Conservation (phyloP, 805 yeast species). For the Saccharomycopsis sp. region DNA sequence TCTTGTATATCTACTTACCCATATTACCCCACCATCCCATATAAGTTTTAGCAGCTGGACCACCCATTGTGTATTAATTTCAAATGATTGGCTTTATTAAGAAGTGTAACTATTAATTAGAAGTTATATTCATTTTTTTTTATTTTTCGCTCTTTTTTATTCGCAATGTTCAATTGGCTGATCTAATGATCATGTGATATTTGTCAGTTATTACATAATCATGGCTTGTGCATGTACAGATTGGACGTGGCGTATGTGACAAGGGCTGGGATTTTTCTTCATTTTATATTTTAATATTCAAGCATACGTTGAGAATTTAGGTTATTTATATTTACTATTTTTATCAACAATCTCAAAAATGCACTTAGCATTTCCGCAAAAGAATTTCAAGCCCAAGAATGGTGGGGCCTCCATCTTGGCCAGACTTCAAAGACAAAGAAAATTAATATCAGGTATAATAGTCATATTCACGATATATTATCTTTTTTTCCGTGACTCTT, state of each 20-base stretch:
- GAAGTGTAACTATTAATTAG: background rate
- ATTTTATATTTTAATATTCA: too few species aligned
- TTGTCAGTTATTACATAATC: too few species aligned
- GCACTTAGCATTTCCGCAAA: slow-evolving; percentile 22
- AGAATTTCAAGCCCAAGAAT: slow-evolving; percentile 18
- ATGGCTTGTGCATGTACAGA: too few species aligned
- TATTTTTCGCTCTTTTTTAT: too few species aligned
- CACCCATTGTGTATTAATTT: slow-evolving; percentile 45
- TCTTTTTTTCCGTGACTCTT: slow-evolving; percentile 10
- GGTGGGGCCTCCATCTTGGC: slow-evolving; percentile 9
- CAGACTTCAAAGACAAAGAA: slow-evolving; percentile 14
- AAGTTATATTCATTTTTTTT: too few species aligned
- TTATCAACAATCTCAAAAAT: slow-evolving; percentile 6
- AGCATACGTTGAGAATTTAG: too few species aligned
- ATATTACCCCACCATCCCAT: slow-evolving; percentile 98
- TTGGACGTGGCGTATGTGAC: too few species aligned
- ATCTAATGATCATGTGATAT: background rate
- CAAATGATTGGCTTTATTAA: background rate
- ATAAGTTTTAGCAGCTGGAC: slow-evolving; percentile 64
- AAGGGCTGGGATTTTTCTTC: too few species aligned
- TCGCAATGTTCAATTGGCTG: background rate
- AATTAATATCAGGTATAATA: slow-evolving; percentile 8
- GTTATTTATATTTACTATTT: background rate
- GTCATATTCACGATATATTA: slow-evolving; percentile 15
- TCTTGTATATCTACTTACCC: slow-evolving; percentile 42